phyloP scores from a whole-genome alignment of 768 basidiomycete species.

The Flagelloscypha sp. region DNA sequence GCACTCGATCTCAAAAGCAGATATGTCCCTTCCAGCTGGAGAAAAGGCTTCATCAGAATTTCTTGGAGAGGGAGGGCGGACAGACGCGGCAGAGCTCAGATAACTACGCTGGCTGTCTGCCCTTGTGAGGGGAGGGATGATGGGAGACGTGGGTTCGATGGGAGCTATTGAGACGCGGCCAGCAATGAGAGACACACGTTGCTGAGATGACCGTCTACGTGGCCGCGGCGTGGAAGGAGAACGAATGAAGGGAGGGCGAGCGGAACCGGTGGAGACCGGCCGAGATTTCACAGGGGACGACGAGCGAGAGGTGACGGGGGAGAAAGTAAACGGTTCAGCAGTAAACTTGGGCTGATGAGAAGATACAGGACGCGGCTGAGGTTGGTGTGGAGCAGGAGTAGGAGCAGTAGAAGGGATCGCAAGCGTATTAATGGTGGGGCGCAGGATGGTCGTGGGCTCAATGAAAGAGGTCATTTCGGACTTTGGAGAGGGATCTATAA shows the following conservation, averaged over 20 bases:
- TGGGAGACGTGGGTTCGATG: constrained; percentile 61
- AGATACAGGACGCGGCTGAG: constrained; percentile 20
- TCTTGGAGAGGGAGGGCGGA: constrained; percentile 55
- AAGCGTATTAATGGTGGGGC: constrained; percentile 9
- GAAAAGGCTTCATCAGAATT: constrained; percentile 34
- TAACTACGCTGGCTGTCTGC: constrained; percentile 56
- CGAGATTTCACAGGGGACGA: constrained; percentile 19
- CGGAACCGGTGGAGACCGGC: constrained; percentile 13
- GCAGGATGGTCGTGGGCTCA: no score
- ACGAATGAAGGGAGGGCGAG: constrained; percentile 26
- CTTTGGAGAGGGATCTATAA: no score
- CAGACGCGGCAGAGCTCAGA: constrained; percentile 51
- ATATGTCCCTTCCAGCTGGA: constrained; percentile 64
- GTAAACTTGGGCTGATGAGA: constrained; percentile 20
- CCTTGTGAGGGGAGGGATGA: constrained; percentile 55
- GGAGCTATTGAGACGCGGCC: constrained; percentile 74
- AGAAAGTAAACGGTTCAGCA: constrained; percentile 19
- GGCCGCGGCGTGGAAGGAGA: constrained; percentile 56
- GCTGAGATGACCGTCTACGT: constrained; percentile 73
- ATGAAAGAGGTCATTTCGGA: no score
- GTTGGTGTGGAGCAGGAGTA: constrained; percentile 14
- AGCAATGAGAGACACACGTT: constrained; percentile 76
- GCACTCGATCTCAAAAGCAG: constrained; percentile 75
- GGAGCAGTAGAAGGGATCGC: constrained; percentile 20
- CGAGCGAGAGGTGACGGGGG: constrained; percentile 27